phyloP scores from a whole-genome alignment of 306 rosid species.

The Amphicarpaea edgeworthii region DNA sequence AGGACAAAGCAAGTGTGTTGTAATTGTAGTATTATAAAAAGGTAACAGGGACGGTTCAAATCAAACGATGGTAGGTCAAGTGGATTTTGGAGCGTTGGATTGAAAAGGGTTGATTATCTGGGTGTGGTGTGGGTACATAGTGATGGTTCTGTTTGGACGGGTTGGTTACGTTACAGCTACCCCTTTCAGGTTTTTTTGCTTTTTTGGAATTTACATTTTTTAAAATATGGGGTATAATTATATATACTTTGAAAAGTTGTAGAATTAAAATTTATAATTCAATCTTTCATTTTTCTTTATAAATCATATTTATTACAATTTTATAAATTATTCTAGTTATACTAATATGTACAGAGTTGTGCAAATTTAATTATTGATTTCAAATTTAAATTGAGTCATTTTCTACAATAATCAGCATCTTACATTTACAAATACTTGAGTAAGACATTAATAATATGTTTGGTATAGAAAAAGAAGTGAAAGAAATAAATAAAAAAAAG shows the following conservation, averaged over 20 bases:
- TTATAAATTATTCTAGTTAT: background rate
- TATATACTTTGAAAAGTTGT: background rate
- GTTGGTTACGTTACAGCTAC: constrained; percentile 1
- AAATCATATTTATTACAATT: background rate
- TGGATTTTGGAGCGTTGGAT: constrained; percentile 58
- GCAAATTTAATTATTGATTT: too few relatives aligned
- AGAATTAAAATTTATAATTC: too few relatives aligned
- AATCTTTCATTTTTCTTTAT: too few relatives aligned
- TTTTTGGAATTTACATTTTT: background rate
- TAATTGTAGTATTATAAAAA: constrained; percentile 20
- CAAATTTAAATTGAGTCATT: too few relatives aligned
- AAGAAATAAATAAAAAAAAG: too few relatives aligned
- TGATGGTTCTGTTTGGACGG: background rate
- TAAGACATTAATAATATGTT: too few relatives aligned
- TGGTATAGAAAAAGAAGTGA: too few relatives aligned
- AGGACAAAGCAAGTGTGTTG: constrained; percentile 40
- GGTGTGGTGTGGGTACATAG: background rate
- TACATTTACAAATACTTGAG: too few relatives aligned
- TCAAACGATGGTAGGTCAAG: constrained; percentile 51
- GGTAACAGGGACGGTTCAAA: constrained; percentile 47
- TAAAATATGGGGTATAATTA: background rate
- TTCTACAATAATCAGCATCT: too few relatives aligned
- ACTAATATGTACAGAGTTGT: too few relatives aligned
- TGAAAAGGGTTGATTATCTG: background rate
- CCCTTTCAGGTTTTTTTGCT: background rate